Conservation (phyloP, 2,329 filamentous ascomycete genomes). For the Trichoderma breve region DNA sequence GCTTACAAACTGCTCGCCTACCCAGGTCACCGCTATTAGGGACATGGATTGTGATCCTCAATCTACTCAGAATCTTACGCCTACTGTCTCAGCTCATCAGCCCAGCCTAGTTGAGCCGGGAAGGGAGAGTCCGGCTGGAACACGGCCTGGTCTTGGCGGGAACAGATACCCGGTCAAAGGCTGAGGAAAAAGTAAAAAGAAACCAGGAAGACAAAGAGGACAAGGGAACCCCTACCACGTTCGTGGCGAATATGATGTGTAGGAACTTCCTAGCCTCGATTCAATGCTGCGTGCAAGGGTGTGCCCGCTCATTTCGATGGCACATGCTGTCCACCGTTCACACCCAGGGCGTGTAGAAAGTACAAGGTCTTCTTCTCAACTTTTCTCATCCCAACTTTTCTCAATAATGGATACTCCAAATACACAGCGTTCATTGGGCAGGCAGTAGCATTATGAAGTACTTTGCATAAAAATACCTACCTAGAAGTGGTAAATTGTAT, state of each 20-base stretch:
- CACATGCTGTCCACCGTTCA: not conserved
- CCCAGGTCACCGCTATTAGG: not conserved
- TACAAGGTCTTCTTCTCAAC: not conserved
- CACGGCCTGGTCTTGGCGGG: not conserved
- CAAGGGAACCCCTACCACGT: not conserved
- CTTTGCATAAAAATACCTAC: not conserved
- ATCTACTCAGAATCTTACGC: not conserved
- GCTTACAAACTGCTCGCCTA: not conserved
- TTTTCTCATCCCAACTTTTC: not conserved
- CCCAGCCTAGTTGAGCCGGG: not conserved
- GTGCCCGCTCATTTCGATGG: not conserved
- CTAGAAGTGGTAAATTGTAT: not conserved
- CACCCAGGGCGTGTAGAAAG: not conserved
- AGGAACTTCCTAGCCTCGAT: not conserved
- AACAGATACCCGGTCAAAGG: not conserved
- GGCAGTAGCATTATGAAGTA: not conserved
- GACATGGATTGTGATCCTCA: not conserved
- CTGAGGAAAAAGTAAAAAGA: not conserved
- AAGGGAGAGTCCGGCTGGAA: not conserved
- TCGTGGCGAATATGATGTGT: not conserved
- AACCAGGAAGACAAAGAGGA: not conserved
- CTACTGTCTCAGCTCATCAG: not conserved
- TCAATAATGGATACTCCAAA: not conserved
- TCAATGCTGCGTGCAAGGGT: not conserved
- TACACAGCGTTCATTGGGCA: not conserved